Evolutionary conservation across 225 moss, liverwort and hornwort species (phyloP).

Genomic region (Anthoceros angustus): DNA sequence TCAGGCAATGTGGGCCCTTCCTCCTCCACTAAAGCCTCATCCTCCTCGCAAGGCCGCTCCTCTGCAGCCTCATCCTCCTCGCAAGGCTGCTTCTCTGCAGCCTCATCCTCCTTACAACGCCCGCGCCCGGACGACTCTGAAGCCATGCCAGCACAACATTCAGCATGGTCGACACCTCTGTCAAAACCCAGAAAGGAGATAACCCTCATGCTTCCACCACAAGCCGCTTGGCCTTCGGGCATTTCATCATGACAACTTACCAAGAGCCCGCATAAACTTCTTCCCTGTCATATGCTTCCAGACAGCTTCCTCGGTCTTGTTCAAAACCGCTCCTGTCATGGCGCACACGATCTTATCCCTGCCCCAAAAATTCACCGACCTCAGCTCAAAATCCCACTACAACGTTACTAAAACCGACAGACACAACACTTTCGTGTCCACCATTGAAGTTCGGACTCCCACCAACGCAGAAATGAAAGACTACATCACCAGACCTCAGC

Average conservation of each 20-base stretch:
- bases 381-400: neutral
- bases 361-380: neutral
- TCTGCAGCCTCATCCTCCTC: neutral
- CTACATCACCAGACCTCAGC: neutral
- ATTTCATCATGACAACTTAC: slow-evolving; percentile 11
- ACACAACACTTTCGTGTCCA: neutral
- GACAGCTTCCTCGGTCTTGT: slow-evolving; percentile 44
- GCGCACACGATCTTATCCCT: slow-evolving; percentile 48
- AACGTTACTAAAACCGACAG: neutral
- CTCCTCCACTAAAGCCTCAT: neutral
- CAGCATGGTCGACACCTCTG: neutral
- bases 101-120: neutral
- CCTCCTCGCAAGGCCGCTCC: neutral
- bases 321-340: slow-evolving; percentile 39
- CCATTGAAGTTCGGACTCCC: neutral
- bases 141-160: neutral
- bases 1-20: slow-evolving; percentile 6
- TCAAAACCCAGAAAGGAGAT: neutral
- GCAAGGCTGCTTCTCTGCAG: neutral
- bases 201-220: neutral
- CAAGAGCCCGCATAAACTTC: slow-evolving; percentile 34
- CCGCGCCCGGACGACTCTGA: neutral
- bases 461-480: neutral
- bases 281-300: slow-evolving; percentile 52
- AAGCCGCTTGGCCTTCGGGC: neutral